Evolutionary conservation across 2,329 filamentous ascomycete genomes (phyloP), one percentile per base, ranked within the genome.

Genomic region (Ceratocystis cubensis): DNA sequence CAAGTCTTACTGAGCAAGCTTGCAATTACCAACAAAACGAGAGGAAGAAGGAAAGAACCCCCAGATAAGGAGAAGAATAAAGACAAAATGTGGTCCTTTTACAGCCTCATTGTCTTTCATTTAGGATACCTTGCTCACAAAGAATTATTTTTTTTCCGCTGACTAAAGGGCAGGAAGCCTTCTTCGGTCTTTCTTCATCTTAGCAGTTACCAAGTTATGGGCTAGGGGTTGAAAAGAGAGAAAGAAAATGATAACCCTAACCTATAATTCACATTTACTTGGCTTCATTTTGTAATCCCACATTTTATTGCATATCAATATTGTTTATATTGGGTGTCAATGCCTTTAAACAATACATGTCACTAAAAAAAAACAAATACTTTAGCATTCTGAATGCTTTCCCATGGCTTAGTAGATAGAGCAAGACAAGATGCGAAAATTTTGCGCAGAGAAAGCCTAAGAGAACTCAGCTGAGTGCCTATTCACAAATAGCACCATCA

Each of bases 31-130:
- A 59, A 37, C 28, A 62, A 48, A 20, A 61, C 56, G 30, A 37
- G 20, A 30, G 45, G 33, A 66, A 20, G 22, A 13, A 66, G n/a
- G 20, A 56, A 66, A 48, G 44, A 30, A 65, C 28, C 33, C 53
- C 48, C 41, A 13, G 61, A 37, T 17, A 65, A 65, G 20, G 33
- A 33, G 50, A 17, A 30, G 20, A 61, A 62, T 30, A 13, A 45
- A 25, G 44, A 44, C 30, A 20, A 30, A 59, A 59, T 59, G 56
- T 59, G 56, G 56, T 10, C 28, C 56, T 17, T 30, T 17, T 57
- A 33, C 15, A 53, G n/a, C 22, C 15, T 22, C 46, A 50, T 50
- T 50, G 46, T 50, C 46, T 50, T 22, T 22, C 22, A 8, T 50
- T 22, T 22, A 13, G 15, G 3, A 22, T 50, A 22, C 37, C 37